Evolutionary conservation across 495 filamentous ascomycete species (phyloP), one percentile per base, ranked within the genome.

Genomic region (Rhizodiscina lignyota): DNA sequence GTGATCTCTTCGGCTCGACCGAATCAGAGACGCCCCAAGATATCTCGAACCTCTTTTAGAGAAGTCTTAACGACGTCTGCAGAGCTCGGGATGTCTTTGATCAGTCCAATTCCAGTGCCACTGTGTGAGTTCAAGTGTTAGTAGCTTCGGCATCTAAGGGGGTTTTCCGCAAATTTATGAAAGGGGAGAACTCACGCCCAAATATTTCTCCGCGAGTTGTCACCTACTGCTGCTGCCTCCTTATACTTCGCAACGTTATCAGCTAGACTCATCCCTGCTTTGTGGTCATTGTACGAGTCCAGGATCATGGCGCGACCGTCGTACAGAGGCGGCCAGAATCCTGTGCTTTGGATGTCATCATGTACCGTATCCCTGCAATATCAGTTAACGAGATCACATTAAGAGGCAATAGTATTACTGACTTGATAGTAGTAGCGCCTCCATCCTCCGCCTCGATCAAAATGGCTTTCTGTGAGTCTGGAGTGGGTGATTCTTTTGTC

Each of bases 81-180:
- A 10, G 21, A 16, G 4, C 21, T 21, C 16, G 1, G 4, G 4
- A 37, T 26, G 22, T 26, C 21, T 13, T 37, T 37, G 26, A 37
- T 37, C 13, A 37, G 19, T 12, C 35, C 35, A 21, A 37, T 24
- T 12, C 35, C 35, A 30, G 35, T 30, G 19, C 35, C 35, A 20
- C 35, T 37, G 13, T 4, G 11, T n/a, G n/a, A n/a, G n/a, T n/a
- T n/a, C n/a, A n/a, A n/a, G n/a, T n/a, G n/a, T n/a, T n/a, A n/a
- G 12, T 13, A 30, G 4, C 4, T 37, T 18, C 26, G 35, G 12
- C 5, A n/a, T 4, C 3, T 30, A 12, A 4, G 21, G 23, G 18
- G 10, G 6, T 17, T 2, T 4, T 4, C 4, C 12, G 5, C 28
- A 4, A 3, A 21, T 13, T 4, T 18, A 37, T 37, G 21, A 20